Conservation (phyloP, 768 basidiomycete genomes). For the Auriculariales sp. region DNA sequence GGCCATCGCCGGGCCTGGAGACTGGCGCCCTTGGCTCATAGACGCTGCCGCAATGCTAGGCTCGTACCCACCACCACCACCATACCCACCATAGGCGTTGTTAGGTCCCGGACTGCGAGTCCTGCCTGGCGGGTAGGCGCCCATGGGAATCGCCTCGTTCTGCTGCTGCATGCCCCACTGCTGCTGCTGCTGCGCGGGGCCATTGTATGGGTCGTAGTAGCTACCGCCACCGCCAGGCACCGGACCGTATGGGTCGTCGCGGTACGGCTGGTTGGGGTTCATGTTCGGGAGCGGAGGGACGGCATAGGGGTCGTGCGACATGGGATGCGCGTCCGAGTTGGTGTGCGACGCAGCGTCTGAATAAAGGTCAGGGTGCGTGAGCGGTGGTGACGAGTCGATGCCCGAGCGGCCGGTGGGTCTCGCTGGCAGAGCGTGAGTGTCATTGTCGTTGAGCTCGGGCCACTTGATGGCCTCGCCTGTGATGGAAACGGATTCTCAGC, state of each 20-base stretch:
- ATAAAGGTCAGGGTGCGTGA: constrained; percentile 6
- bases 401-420: constrained; percentile 52
- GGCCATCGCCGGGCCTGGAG: constrained; percentile 32
- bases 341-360: constrained; percentile 6
- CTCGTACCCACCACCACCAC: constrained; percentile 3
- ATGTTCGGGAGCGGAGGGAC: constrained; percentile 71
- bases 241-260: constrained; percentile 40
- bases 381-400: constrained; percentile 21
- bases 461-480: constrained; percentile 79
- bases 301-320: constrained; percentile 54
- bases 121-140: constrained; percentile 12
- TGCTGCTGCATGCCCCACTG: constrained; percentile 17
- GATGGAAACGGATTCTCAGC: constrained; percentile 1
- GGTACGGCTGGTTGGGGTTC: constrained; percentile 65
- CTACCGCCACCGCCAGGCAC: constrained; percentile 18
- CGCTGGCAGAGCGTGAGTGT: constrained; percentile 52
- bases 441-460: constrained; percentile 61
- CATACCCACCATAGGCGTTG: constrained; percentile 11
- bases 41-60: neutral
- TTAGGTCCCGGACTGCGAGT: constrained; percentile 9
- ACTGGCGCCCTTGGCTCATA: constrained; percentile 17
- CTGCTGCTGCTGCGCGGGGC: constrained; percentile 55
- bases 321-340: constrained; percentile 9
- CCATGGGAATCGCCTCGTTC: constrained; percentile 63
- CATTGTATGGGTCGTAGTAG: constrained; percentile 73